Evolutionary conservation across 1,284 basidiomycete genomes (phyloP).

Genomic region (Melanopsichium pennsylvanicum): DNA sequence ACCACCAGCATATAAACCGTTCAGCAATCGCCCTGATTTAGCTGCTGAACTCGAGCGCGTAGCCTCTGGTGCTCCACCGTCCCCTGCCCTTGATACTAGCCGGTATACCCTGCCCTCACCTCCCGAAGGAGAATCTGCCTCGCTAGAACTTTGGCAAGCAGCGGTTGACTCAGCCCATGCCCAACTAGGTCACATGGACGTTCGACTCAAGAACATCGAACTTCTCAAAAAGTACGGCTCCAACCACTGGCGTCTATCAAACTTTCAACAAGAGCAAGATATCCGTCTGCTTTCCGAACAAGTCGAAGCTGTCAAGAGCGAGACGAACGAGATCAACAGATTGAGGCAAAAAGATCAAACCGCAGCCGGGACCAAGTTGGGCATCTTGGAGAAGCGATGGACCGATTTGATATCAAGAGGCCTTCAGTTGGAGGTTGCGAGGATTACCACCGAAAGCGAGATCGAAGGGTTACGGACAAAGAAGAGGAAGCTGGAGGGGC

Average conservation of each 20-base stretch:
- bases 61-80: conserved; percentile 68
- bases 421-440: conserved; percentile 90
- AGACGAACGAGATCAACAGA: conserved; percentile 51
- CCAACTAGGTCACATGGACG: conserved; percentile 87
- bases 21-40: conserved; percentile 56
- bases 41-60: conserved; percentile 57
- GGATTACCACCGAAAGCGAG: conserved; percentile 80
- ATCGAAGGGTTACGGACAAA: conserved; percentile 65
- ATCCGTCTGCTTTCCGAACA: conserved; percentile 19
- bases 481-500: conserved; percentile 21
- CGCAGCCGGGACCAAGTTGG: conserved; percentile 77
- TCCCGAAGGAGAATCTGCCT: conserved; percentile 71
- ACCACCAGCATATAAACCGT: conserved; percentile 77
- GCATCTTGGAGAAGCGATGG: conserved; percentile 83
- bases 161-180: conserved; percentile 82
- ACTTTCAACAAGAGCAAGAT: conserved; percentile 55
- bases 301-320: conserved; percentile 14
- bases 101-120: conserved; percentile 83
- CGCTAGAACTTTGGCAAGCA: conserved; percentile 79
- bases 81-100: conserved; percentile 76
- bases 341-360: conserved; percentile 69
- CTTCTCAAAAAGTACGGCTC: conserved; percentile 83
- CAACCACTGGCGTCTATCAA: conserved; percentile 49
- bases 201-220: conserved; percentile 83
- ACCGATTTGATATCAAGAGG: conserved; percentile 85